These are phyloP conservation scores for Ceratocystis smalleyi DNA, from an alignment of 2,329 filamentous ascomycete species.

Conservation along the genomic window DNA sequence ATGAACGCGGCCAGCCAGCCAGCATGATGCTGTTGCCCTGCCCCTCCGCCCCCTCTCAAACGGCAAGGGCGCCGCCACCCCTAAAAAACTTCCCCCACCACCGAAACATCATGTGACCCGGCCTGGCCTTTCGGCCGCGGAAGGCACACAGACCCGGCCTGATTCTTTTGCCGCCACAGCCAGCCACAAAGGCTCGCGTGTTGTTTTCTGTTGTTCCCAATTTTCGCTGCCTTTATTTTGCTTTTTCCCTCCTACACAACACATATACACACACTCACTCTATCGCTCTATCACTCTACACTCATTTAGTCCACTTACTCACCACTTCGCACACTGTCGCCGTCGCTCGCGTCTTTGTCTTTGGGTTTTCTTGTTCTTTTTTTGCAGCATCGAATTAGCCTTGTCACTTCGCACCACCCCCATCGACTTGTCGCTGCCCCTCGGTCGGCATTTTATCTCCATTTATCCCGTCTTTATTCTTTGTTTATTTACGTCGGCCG, in stretches of 20 bases:
- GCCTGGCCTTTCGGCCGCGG: neutral
- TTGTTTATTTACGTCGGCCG: neutral
- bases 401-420: neutral
- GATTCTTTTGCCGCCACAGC: neutral
- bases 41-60: neutral
- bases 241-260: neutral
- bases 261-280: no score
- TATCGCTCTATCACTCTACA: neutral
- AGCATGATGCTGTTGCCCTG: neutral
- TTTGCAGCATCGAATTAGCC: neutral
- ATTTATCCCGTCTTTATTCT: neutral
- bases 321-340: neutral
- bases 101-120: neutral
- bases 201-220: neutral
- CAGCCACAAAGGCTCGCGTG: neutral
- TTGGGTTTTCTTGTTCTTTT: neutral
- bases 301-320: neutral
- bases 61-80: neutral
- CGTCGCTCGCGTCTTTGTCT: neutral
- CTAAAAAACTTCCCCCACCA: neutral
- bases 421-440: neutral
- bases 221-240: neutral
- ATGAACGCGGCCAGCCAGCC: neutral
- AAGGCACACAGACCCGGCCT: neutral
- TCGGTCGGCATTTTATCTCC: neutral